Percentiles rank a stretch among this genome's conserved stretches.
Evolutionary conservation across 2,329 filamentous ascomycete genomes (phyloP).

Genomic region (Teratosphaeria destructans): DNA sequence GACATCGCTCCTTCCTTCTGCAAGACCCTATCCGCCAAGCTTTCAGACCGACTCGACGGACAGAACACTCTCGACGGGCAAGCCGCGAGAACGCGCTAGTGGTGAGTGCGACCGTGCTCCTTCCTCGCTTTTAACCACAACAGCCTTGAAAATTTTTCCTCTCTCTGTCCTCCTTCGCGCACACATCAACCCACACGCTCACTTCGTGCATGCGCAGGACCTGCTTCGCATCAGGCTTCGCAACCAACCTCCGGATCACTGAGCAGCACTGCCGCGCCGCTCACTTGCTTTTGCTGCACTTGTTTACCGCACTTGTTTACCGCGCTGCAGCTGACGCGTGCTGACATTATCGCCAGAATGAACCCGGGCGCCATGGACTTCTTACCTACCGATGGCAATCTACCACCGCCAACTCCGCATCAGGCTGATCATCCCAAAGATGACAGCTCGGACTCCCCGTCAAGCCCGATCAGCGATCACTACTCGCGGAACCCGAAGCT

Average conservation of each 20-base stretch:
- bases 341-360: not conserved
- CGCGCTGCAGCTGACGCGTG: not conserved
- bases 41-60: not conserved
- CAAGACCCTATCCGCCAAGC: not conserved
- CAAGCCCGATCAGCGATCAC: not conserved
- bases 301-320: not conserved
- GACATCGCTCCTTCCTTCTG: not conserved
- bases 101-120: not conserved
- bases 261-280: not conserved
- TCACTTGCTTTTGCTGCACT: not conserved
- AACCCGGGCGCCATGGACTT: conserved; percentile 4
- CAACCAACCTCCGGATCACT: not conserved
- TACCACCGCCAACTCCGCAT: not conserved
- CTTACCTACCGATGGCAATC: not conserved
- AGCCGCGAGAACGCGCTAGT: not conserved
- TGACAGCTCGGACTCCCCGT: not conserved
- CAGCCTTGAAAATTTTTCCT: not conserved
- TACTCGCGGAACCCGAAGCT: not conserved
- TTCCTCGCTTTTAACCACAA: not conserved
- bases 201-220: not conserved
- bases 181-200: not conserved
- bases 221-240: not conserved
- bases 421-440: not conserved
- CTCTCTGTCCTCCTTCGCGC: not conserved
- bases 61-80: not conserved